Evolutionary conservation across 139 green algal genomes (phyloP), one percentile per base, ranked within the genome.

Genomic region (Pleodorina starrii): DNA sequence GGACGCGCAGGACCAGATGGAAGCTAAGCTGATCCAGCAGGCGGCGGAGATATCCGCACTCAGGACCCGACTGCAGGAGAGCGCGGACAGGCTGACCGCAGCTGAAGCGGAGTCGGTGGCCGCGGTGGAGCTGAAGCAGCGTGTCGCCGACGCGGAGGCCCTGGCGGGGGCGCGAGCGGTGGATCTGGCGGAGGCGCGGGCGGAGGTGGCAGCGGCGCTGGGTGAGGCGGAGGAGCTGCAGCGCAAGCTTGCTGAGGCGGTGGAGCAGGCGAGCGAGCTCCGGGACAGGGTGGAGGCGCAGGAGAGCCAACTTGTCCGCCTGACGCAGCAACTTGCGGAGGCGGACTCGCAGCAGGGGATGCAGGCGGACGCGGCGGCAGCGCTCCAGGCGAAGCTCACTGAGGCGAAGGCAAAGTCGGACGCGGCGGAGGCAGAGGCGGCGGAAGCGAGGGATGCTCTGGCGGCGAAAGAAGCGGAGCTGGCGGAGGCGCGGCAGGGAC

Each of bases 1-100:
- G 84, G 84, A 81, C 42, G 69, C 68, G 25, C 66, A 74, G 48
- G 84, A 89, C 84, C 36, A 82, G 63, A 81, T 83, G 84, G 84
- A 89, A 48, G 84, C 84, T 2, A 81, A 82, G 69, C 68, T 89
- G 25, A n/a, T 89, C 19, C 84, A 89, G 84, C 84, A 83, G 50
- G 84, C 69, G 5, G 84, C 84, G 11, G 69, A 82, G 84, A 35
- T 89, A 21, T 44, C 2, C 1, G 14, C 5, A 1, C 48, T 82
- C 36, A 25, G 36, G 25, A 44, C 9, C 16, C 25, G 14, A 43
- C 17, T 77, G 36, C 29, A 38, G n/a, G 43, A 87, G 81, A 42
- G 27, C 4, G 44, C 5, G 35, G 66, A 80, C 25, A 38, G 5
- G 66, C 40, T n/a, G n/a, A 66, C 32, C 0, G 44, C 35, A 23